Conservation (phyloP, 2,329 filamentous ascomycete species). For the Alternaria tenuissima region DNA sequence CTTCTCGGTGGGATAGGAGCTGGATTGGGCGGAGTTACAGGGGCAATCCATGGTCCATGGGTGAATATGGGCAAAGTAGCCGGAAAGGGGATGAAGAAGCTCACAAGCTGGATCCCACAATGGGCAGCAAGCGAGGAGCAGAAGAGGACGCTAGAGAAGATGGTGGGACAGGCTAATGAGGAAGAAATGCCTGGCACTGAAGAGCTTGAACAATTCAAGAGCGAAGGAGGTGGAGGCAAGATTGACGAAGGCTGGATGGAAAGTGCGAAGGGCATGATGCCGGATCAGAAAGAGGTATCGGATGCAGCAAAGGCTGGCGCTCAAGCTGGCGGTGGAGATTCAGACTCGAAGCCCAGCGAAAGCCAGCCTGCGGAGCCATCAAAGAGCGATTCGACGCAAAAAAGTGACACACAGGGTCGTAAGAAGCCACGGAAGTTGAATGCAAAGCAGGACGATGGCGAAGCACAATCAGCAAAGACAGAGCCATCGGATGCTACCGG, state of each 20-base stretch:
- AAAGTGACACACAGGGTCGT: constrained; percentile 5
- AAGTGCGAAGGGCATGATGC: constrained; percentile 21
- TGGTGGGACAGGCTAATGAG: constrained; percentile 28
- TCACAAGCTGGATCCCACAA: constrained; percentile 22
- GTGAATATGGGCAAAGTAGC: constrained; percentile 23
- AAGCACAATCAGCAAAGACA: not conserved
- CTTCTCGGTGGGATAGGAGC: constrained; percentile 31
- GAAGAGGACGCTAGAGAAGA: constrained; percentile 30
- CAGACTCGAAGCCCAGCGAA: constrained; percentile 3
- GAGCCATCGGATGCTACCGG: not conserved
- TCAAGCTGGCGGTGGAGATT: not conserved
- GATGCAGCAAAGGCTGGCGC: constrained; percentile 5
- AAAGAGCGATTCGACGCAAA: not conserved
- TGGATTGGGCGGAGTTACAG: constrained; percentile 27
- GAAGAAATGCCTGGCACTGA: constrained; percentile 25
- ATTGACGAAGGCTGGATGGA: constrained; percentile 20
- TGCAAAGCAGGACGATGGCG: constrained; percentile 1
- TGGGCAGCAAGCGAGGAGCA: constrained; percentile 31
- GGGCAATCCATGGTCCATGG: constrained; percentile 26
- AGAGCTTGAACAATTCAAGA: constrained; percentile 27
- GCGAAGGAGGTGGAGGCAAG: constrained; percentile 16
- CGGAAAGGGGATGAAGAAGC: constrained; percentile 27
- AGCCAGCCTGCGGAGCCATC: not conserved
- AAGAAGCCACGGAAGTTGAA: constrained; percentile 31
- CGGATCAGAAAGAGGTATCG: constrained; percentile 14